phyloP scores from a whole-genome alignment of 108 stramenopile species.

The Hondaea fermentalgiana region DNA sequence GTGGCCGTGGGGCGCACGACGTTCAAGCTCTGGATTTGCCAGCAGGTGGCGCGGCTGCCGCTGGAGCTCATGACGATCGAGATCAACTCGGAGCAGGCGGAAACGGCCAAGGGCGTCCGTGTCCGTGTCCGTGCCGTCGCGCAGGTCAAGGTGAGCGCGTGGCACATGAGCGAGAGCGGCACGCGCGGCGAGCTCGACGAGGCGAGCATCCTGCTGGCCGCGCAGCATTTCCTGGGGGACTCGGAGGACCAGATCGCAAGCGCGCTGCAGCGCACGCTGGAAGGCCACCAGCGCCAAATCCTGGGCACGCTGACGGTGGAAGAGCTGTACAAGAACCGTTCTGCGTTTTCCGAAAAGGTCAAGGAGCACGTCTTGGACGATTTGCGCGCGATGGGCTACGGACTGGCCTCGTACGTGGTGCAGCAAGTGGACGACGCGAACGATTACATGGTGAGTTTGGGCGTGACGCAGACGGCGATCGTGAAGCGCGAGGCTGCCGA shows the following conservation, averaged over 20 bases:
- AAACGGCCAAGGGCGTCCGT: slow-evolving; percentile 22
- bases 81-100: neutral
- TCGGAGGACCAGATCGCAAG: neutral
- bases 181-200: neutral
- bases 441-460: slow-evolving; percentile 43
- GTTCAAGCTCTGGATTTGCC: slow-evolving; percentile 15
- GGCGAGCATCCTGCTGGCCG: slow-evolving; percentile 21
- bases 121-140: neutral
- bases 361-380: slow-evolving; percentile 25
- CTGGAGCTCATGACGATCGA: slow-evolving; percentile 30
- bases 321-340: slow-evolving; percentile 30
- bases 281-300: slow-evolving; percentile 35
- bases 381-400: slow-evolving; percentile 36
- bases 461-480: slow-evolving; percentile 39
- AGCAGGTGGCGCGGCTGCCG: neutral
- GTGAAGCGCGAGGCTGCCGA: slow-evolving; percentile 44
- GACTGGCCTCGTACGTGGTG: slow-evolving; percentile 37
- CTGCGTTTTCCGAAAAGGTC: slow-evolving; percentile 25
- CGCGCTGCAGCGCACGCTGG: slow-evolving; percentile 20
- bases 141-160: slow-evolving; percentile 24
- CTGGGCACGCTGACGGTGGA: slow-evolving; percentile 30
- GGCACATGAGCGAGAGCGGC: neutral
- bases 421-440: slow-evolving; percentile 30
- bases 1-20: neutral
- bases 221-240: slow-evolving; percentile 29